Conservation (phyloP, 2,329 filamentous ascomycete genomes). For the Apiospora kogelbergensis region DNA sequence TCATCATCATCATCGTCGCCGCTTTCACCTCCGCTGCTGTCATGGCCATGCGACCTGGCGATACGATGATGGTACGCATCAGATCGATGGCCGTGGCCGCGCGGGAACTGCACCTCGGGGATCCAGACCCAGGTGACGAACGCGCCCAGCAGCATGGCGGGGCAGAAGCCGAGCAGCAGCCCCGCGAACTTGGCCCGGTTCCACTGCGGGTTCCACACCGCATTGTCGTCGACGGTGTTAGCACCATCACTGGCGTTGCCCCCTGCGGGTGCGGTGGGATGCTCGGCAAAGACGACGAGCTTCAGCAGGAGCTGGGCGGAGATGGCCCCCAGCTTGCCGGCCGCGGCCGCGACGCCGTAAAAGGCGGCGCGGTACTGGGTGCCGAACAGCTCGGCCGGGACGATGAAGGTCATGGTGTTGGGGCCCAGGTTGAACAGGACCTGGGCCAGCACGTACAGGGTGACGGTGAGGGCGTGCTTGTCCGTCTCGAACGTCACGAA, state of each 20-base stretch:
- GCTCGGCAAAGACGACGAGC: constrained; percentile 14
- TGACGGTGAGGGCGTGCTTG: constrained; percentile 37
- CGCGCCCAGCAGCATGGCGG: constrained; percentile 24
- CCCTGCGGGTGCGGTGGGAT: background rate
- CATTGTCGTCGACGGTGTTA: background rate
- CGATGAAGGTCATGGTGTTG: constrained; percentile 63
- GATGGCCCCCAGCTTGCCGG: constrained; percentile 58
- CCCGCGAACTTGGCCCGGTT: constrained; percentile 17
- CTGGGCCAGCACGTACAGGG: constrained; percentile 51
- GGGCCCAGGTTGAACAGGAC: constrained; percentile 55
- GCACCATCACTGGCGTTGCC: too few species aligned
- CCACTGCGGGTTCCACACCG: background rate
- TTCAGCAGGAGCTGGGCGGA: constrained; percentile 47
- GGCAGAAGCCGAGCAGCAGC: constrained; percentile 22
- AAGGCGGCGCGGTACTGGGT: constrained; percentile 62
- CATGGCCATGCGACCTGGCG: background rate
- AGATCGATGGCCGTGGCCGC: constrained; percentile 14
- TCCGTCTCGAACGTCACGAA: constrained; percentile 24
- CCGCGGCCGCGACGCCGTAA: constrained; percentile 60
- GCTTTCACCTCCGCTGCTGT: background rate
- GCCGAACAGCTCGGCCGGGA: constrained; percentile 64
- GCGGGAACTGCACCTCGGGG: constrained; percentile 24
- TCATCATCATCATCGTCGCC: background rate
- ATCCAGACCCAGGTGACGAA: constrained; percentile 25
- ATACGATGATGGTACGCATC: background rate